Evolutionary conservation across 768 basidiomycete species (phyloP).

Genomic region (Mycena belliarum): DNA sequence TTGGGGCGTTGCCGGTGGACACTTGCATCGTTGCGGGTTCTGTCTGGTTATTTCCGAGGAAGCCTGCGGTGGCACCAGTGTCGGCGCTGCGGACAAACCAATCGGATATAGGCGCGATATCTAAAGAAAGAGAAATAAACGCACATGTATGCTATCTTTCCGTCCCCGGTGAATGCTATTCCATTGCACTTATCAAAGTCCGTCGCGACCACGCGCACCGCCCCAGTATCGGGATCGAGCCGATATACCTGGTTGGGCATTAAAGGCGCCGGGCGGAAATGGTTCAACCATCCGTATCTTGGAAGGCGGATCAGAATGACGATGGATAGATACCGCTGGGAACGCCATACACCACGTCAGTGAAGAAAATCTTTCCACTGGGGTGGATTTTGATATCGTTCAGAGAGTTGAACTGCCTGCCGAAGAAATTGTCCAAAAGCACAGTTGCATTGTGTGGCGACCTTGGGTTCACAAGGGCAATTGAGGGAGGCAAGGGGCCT

Average conservation of each 20-base stretch:
- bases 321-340: background rate
- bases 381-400: conserved; percentile 73
- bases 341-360: conserved; percentile 55
- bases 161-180: conserved; percentile 69
- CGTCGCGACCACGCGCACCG: conserved; percentile 72
- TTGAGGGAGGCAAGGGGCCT: conserved; percentile 16
- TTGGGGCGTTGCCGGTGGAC: background rate
- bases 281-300: conserved; percentile 51
- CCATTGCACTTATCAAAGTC: conserved; percentile 75
- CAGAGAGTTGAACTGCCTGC: conserved; percentile 79
- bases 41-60: conserved; percentile 53
- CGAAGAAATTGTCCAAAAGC: conserved; percentile 76
- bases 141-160: conserved; percentile 63
- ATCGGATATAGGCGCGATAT: background rate
- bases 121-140: background rate
- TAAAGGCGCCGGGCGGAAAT: conserved; percentile 66
- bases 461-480: conserved; percentile 60
- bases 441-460: conserved; percentile 58
- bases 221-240: conserved; percentile 64
- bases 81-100: conserved; percentile 41
- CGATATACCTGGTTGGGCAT: conserved; percentile 79
- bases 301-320: background rate
- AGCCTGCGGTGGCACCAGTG: conserved; percentile 48
- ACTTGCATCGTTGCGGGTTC: conserved; percentile 68
- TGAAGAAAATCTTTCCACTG: conserved; percentile 72